Conservation (phyloP, 768 basidiomycete genomes). For the Rhodotorula diobovata region DNA sequence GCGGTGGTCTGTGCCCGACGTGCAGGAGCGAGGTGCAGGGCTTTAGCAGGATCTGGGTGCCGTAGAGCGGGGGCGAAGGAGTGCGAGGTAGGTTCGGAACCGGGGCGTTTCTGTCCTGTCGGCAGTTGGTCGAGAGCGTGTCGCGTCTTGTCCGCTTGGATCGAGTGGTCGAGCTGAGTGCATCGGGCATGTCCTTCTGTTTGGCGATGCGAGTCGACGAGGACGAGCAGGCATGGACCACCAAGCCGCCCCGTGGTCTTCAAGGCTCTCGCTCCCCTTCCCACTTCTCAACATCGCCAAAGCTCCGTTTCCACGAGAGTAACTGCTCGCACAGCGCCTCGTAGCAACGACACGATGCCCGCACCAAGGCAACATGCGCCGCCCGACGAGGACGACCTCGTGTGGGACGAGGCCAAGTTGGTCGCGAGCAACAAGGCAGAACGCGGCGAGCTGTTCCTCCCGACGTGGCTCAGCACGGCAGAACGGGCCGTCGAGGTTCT, state of each 20-base stretch:
- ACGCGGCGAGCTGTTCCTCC: constrained; percentile 73
- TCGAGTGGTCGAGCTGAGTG: too few relatives aligned
- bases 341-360: background rate
- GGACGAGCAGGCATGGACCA: too few relatives aligned
- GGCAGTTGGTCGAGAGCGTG: too few relatives aligned
- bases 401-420: constrained; percentile 21
- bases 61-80: background rate
- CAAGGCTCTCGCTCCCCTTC: too few relatives aligned
- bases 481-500: constrained; percentile 59
- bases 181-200: too few relatives aligned
- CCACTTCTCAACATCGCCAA: too few relatives aligned
- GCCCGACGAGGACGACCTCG: constrained; percentile 8
- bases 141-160: too few relatives aligned
- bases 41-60: background rate
- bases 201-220: too few relatives aligned
- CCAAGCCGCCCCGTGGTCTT: too few relatives aligned
- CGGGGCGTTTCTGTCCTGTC: background rate
- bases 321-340: too few relatives aligned
- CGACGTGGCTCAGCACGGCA: constrained; percentile 71
- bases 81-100: background rate
- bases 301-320: too few relatives aligned
- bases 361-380: background rate
- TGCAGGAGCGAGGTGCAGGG: background rate
- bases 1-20: background rate
- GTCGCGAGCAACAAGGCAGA: constrained; percentile 53